Percentiles rank a stretch among this genome's conserved stretches.
These are phyloP conservation scores for Xerocomus amazonicus DNA, from an alignment of 1,284 basidiomycete genomes.

Conservation along the genomic window DNA sequence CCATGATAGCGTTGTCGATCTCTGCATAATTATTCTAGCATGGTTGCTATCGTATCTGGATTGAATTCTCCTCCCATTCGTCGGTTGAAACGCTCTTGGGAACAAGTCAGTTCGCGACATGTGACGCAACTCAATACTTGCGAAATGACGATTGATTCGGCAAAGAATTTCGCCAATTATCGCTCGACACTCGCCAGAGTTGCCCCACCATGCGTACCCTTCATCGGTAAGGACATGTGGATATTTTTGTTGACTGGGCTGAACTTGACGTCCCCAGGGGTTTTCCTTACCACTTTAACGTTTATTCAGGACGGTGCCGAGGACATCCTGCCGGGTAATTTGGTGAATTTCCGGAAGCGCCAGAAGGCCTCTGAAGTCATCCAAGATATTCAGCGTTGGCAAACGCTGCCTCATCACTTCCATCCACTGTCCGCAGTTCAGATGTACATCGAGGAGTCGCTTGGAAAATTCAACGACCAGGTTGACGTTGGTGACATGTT, in stretches of 20 bases:
- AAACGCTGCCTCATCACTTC: slow-evolving; percentile 88
- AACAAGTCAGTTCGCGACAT: slow-evolving; percentile 73
- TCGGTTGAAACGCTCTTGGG: slow-evolving; percentile 94
- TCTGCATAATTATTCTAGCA: slow-evolving; percentile 92
- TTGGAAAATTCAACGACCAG: slow-evolving; percentile 66
- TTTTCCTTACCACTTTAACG: slow-evolving; percentile 92
- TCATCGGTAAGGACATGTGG: slow-evolving; percentile 68
- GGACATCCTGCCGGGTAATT: slow-evolving; percentile 72
- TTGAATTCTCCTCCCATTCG: slow-evolving; percentile 93
- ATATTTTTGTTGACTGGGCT: background rate
- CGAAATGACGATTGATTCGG: slow-evolving; percentile 83
- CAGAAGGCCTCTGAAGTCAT: slow-evolving; percentile 93
- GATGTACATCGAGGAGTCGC: slow-evolving; percentile 73
- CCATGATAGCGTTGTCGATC: slow-evolving; percentile 73
- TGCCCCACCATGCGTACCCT: slow-evolving; percentile 94
- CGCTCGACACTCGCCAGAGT: slow-evolving; percentile 82
- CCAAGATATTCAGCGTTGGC: slow-evolving; percentile 94
- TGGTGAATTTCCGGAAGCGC: slow-evolving; percentile 97
- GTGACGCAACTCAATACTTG: slow-evolving; percentile 66
- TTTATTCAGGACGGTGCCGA: slow-evolving; percentile 99
- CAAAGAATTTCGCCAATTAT: slow-evolving; percentile 93
- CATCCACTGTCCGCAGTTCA: slow-evolving; percentile 66
- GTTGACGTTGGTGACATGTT: slow-evolving; percentile 66
- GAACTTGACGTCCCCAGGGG: slow-evolving; percentile 51
- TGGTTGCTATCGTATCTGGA: slow-evolving; percentile 95